Conservation (phyloP, 2,329 filamentous ascomycete genomes). For the Diplocarpon rosae region DNA sequence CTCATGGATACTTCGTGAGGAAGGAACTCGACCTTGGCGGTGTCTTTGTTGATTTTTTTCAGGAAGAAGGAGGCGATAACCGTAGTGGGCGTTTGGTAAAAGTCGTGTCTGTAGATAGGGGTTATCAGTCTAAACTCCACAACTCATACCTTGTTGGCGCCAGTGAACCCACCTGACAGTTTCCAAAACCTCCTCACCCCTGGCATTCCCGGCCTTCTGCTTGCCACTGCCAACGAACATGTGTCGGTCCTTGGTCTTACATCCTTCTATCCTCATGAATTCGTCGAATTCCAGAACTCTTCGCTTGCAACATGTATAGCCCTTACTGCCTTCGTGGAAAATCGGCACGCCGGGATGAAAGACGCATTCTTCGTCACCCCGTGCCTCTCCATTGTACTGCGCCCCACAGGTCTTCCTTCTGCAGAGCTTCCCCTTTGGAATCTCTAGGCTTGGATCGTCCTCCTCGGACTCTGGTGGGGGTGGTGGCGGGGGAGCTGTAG, state of each 20-base stretch:
- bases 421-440: constrained; percentile 66
- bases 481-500: constrained; percentile 37
- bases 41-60: constrained; percentile 88
- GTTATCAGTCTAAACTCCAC: background rate
- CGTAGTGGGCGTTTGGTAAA: constrained; percentile 79
- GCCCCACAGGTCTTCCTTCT: constrained; percentile 65
- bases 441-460: constrained; percentile 65
- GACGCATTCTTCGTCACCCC: constrained; percentile 67
- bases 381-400: constrained; percentile 47
- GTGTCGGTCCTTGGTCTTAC: constrained; percentile 70
- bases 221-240: constrained; percentile 72
- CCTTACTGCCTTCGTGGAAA: constrained; percentile 97
- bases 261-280: constrained; percentile 92
- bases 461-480: constrained; percentile 71
- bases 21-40: constrained; percentile 60
- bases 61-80: constrained; percentile 90
- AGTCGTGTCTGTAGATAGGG: constrained; percentile 55
- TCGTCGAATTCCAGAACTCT: constrained; percentile 94
- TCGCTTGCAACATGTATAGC: constrained; percentile 93
- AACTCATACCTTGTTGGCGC: constrained; percentile 1
- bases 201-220: constrained; percentile 42
- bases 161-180: constrained; percentile 53
- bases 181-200: constrained; percentile 64
- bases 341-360: constrained; percentile 85
- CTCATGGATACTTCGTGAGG: constrained; percentile 59